Evolutionary conservation across 2,329 filamentous ascomycete genomes (phyloP), one percentile per base, ranked within the genome.

Genomic region (Clonostachys chloroleuca): DNA sequence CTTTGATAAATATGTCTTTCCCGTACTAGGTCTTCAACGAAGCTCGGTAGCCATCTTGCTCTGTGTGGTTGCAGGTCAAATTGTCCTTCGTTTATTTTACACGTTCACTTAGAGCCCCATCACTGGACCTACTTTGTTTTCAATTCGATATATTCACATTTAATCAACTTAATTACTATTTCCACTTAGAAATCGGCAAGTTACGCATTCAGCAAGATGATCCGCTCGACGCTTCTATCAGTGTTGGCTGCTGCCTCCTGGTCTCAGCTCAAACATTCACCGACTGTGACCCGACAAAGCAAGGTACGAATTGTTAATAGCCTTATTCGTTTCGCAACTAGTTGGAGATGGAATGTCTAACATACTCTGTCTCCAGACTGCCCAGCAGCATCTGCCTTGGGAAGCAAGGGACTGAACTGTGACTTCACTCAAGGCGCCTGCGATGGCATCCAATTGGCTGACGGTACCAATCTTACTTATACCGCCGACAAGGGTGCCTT

Each of bases 381-480:
- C 70, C 81, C 87, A 44, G 66, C 86, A 49, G 78, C 95, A 63
- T 78, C 87, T 52, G 92, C 92, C 12, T 76, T 96, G 13, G 90
- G 88, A 45, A 83, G 64, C 70, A 70, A 65, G 39, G 52, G 50
- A 24, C 55, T 70, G 45, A 55, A 58, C 49, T 83, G 92, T 62
- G 89, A 96, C 73, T 94, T 96, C 72, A 86, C 82, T 50, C 75
- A 86, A 64, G 88, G 88, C 48, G 63, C 72, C 35, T 91, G 84
- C 52, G 73, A 79, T 52, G 66, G 69, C 57, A 78, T 83, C 65
- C 65, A 62, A 30, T 52, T 59, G 42, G 66, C 72, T 42, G 63
- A 62, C 6, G 78, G 75, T 50, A 81, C 78, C 52, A 65, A 53
- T 30, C 54, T 83, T 44, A 60, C 55, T 34, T 80, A 80, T 61